phyloP scores from a whole-genome alignment of 805 yeast genomes.

The Sugiyamaella floridensis region DNA sequence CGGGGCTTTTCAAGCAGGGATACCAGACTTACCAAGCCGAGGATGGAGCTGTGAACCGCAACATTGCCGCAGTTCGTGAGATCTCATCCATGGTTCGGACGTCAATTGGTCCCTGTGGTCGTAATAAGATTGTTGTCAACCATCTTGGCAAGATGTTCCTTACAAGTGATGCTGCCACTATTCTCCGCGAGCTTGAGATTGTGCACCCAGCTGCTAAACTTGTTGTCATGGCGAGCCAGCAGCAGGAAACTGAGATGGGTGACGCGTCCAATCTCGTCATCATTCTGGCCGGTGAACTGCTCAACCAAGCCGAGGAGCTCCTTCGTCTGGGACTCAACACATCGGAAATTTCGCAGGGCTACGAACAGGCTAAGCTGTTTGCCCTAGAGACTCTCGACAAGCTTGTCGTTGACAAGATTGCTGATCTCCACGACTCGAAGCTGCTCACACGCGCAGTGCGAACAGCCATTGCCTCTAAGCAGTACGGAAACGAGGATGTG shows the following conservation, averaged over 20 bases:
- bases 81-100: constrained; percentile 86
- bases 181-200: constrained; percentile 85
- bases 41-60: constrained; percentile 91
- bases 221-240: constrained; percentile 92
- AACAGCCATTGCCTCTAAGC: constrained; percentile 90
- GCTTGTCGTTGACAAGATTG: constrained; percentile 45
- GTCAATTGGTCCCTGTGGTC: constrained; percentile 95
- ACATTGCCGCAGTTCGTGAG: constrained; percentile 91
- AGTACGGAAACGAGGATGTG: constrained; percentile 78
- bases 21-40: constrained; percentile 79
- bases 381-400: constrained; percentile 62
- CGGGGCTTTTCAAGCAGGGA: constrained; percentile 94
- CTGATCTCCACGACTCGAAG: constrained; percentile 45
- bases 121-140: constrained; percentile 92
- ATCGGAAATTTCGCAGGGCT: constrained; percentile 90
- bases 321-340: constrained; percentile 81
- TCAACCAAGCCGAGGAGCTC: constrained; percentile 79
- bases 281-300: constrained; percentile 85
- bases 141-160: constrained; percentile 77
- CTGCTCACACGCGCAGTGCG: constrained; percentile 66
- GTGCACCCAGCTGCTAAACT: constrained; percentile 97
- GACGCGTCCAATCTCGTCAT: constrained; percentile 91
- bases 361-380: constrained; percentile 74
- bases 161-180: constrained; percentile 97
- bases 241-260: constrained; percentile 96